Percentiles rank a stretch among this genome's conserved stretches.
Evolutionary conservation across 192 early-diverging fungal genomes (phyloP).

Genomic region (Globomyces pollinis-pini): DNA sequence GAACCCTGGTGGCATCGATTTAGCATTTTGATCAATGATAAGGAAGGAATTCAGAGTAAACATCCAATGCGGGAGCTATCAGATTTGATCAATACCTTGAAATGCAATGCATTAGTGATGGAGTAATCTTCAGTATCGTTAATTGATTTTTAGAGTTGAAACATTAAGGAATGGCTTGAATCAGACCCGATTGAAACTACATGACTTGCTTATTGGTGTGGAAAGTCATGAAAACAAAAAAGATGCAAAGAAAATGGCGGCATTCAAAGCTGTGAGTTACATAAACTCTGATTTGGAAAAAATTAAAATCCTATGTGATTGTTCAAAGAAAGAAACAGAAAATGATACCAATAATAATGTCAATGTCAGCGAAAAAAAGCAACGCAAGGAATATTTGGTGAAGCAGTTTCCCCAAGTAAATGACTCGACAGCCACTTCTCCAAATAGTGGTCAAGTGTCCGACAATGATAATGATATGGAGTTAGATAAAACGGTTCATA

Average conservation of each 20-base stretch:
- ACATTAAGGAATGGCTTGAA: neutral
- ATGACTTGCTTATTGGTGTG: neutral
- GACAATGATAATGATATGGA: too few relatives aligned
- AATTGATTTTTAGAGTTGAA: neutral
- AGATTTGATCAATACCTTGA: neutral
- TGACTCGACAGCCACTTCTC: too few relatives aligned
- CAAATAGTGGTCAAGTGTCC: too few relatives aligned
- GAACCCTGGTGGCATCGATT: constrained; percentile 19
- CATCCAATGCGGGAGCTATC: neutral
- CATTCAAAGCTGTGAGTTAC: constrained; percentile 2
- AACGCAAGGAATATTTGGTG: too few relatives aligned
- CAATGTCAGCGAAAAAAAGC: too few relatives aligned
- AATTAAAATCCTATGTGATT: neutral
- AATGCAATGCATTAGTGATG: neutral
- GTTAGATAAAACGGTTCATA: too few relatives aligned
- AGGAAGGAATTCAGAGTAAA: neutral
- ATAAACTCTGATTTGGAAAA: neutral
- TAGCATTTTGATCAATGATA: neutral
- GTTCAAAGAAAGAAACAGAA: too few relatives aligned
- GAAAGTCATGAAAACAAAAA: neutral
- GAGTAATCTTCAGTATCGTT: neutral
- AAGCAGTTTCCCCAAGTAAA: too few relatives aligned
- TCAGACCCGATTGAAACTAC: neutral
- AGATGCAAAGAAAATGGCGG: constrained; percentile 9
- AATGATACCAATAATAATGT: too few relatives aligned